These are phyloP conservation scores for Gillenia trifoliata DNA, from an alignment of 306 rosid genomes.

Conservation along the genomic window DNA sequence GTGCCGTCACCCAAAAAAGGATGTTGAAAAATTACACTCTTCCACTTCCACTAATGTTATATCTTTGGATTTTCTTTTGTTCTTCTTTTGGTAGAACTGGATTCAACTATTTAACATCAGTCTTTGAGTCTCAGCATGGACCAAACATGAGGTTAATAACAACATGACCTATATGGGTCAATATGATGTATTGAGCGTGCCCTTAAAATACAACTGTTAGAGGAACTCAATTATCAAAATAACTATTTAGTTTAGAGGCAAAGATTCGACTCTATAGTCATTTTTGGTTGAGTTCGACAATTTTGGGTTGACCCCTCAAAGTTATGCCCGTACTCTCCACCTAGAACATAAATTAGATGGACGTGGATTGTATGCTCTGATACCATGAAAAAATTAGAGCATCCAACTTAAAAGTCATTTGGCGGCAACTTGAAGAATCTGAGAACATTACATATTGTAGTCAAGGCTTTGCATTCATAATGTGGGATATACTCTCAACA, in stretches of 20 bases:
- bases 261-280: not conserved
- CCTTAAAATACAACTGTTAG: too few species aligned
- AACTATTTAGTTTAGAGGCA: too few species aligned
- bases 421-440: not conserved
- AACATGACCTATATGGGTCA: not conserved
- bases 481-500: not conserved
- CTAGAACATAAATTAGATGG: not conserved
- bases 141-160: too few species aligned
- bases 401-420: too few species aligned
- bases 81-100: not conserved
- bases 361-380: not conserved
- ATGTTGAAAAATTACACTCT: not conserved
- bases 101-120: too few species aligned
- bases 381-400: too few species aligned
- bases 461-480: not conserved
- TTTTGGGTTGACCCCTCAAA: not conserved
- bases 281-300: not conserved
- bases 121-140: too few species aligned
- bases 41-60: not conserved
- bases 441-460: not conserved
- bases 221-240: not conserved
- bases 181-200: too few species aligned
- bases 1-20: not conserved
- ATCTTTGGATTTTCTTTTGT: not conserved
- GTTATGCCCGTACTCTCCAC: not conserved